A percentile compares a stretch with the other conserved stretches of the same genome.
These are phyloP conservation scores for Penicillium canariense DNA, from an alignment of 495 filamentous ascomycete species.

Conservation along the genomic window DNA sequence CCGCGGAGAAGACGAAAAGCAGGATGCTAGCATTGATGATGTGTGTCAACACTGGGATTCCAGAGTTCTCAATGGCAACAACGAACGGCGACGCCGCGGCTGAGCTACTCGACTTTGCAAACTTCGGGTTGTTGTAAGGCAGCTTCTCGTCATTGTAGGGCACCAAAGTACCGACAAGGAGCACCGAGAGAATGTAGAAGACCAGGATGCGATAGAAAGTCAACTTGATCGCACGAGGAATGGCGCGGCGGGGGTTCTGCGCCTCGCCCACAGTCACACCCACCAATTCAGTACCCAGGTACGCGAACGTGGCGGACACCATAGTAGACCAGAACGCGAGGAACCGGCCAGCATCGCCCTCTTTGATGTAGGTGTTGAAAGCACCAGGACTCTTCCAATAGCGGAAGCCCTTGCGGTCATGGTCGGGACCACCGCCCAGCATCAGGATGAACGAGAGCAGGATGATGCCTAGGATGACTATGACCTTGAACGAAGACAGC, in stretches of 20 bases:
- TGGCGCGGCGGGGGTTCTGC: constrained; percentile 69
- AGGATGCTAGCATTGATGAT: constrained; percentile 68
- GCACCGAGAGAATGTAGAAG: constrained; percentile 65
- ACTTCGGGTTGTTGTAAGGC: constrained; percentile 19
- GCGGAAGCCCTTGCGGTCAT: constrained; percentile 69
- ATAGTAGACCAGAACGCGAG: constrained; percentile 76
- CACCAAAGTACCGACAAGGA: constrained; percentile 55
- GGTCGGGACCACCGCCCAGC: constrained; percentile 71
- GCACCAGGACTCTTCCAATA: constrained; percentile 76
- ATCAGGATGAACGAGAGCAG: constrained; percentile 66
- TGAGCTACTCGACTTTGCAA: constrained; percentile 46
- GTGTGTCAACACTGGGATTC: constrained; percentile 52
- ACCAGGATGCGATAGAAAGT: constrained; percentile 83
- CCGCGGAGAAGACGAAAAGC: constrained; percentile 75
- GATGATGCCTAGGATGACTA: constrained; percentile 68
- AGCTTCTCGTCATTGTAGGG: constrained; percentile 55
- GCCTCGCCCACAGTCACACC: constrained; percentile 70
- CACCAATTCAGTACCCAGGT: constrained; percentile 81
- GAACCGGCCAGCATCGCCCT: constrained; percentile 54
- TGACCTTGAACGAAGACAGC: constrained; percentile 72
- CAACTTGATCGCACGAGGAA: constrained; percentile 74
- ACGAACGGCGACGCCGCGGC: constrained; percentile 63
- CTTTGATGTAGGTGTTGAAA: constrained; percentile 43
- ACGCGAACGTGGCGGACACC: constrained; percentile 78
- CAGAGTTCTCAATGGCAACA: constrained; percentile 54